A percentile compares a stretch with the other conserved stretches of the same genome.
Conservation (phyloP, 164 flowering plant genomes). For the Tetracentron sinense region DNA sequence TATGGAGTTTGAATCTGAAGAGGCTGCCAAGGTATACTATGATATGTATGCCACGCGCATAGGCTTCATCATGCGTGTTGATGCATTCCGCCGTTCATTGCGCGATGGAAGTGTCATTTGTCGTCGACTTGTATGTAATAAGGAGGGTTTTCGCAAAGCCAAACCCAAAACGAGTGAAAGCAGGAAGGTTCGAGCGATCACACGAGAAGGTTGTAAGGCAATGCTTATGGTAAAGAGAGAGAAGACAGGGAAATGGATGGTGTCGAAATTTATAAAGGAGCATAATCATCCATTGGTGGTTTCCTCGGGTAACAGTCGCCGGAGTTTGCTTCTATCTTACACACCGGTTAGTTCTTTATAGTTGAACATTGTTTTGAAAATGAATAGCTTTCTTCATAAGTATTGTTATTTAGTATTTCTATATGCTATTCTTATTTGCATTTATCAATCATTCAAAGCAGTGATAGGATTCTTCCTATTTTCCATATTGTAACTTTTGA, state of each 20-base stretch:
- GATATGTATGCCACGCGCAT: slow-evolving; percentile 35
- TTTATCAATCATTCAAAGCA: too few species aligned
- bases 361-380: not conserved
- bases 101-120: slow-evolving; percentile 40
- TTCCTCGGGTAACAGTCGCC: slow-evolving; percentile 2
- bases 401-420: not conserved
- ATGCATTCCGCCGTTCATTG: slow-evolving; percentile 41
- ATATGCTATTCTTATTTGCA: too few species aligned
- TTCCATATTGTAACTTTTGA: too few species aligned
- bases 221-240: slow-evolving; percentile 26
- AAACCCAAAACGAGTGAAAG: slow-evolving; percentile 27
- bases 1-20: slow-evolving; percentile 48
- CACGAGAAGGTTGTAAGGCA: slow-evolving; percentile 51
- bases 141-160: slow-evolving; percentile 38
- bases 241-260: slow-evolving; percentile 12
- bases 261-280: slow-evolving; percentile 8
- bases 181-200: slow-evolving; percentile 34
- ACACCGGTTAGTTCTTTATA: slow-evolving; percentile 4
- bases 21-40: slow-evolving; percentile 42
- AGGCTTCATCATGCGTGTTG: slow-evolving; percentile 44
- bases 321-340: too few species aligned
- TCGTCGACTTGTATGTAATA: slow-evolving; percentile 46
- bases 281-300: slow-evolving; percentile 13
- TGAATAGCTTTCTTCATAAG: not conserved
- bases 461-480: too few species aligned